A percentile compares a stretch with the other conserved stretches of the same genome.
phyloP scores from a whole-genome alignment of 768 basidiomycete species.

The Russula dissimulans region DNA sequence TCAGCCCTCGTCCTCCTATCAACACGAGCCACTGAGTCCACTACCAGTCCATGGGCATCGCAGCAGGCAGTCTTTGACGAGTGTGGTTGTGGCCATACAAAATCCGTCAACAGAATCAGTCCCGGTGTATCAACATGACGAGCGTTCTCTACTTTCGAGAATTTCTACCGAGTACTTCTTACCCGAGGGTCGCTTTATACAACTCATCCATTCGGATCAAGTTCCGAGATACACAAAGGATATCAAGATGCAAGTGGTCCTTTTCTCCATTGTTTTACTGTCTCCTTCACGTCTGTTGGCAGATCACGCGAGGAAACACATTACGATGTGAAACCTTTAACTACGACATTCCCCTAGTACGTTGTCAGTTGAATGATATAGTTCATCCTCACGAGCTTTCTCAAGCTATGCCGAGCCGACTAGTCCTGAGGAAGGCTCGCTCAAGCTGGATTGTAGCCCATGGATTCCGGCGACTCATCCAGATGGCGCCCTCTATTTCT shows the following conservation, averaged over 20 bases:
- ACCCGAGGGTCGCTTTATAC: neutral
- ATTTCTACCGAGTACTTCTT: neutral
- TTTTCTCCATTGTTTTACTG: neutral
- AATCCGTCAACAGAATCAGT: slow-evolving; percentile 5
- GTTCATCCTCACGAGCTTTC: neutral
- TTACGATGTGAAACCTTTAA: neutral
- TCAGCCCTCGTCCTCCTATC: neutral
- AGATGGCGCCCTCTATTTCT: slow-evolving; percentile 54
- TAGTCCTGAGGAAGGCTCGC: neutral
- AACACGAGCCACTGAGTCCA: neutral
- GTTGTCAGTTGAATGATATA: neutral
- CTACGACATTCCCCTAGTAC: neutral
- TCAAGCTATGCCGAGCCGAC: neutral
- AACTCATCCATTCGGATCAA: slow-evolving; percentile 7
- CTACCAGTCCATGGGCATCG: neutral
- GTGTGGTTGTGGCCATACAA: neutral
- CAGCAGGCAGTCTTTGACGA: neutral
- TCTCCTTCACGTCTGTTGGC: neutral
- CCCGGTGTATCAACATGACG: neutral
- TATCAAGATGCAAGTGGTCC: neutral
- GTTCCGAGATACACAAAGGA: slow-evolving; percentile 4
- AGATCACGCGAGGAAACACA: neutral
- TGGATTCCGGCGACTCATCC: slow-evolving; percentile 48
- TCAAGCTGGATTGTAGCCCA: neutral
- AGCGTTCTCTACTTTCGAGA: too few species aligned